These are phyloP conservation scores for Elongisporangium anandrum DNA, from an alignment of 352 stramenopile species.

Conservation along the genomic window DNA sequence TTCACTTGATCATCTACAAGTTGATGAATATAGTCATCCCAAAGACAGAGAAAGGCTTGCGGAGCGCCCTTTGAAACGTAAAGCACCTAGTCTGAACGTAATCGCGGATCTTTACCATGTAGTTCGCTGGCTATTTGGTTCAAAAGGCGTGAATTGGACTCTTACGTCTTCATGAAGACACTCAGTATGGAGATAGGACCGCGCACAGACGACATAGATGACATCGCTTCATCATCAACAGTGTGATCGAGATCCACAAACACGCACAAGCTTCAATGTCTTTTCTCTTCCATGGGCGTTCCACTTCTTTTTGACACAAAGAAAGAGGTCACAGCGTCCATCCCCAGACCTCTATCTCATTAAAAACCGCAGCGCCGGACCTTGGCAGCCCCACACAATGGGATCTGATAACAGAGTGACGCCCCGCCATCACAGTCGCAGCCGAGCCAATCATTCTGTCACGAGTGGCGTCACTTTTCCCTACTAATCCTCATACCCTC, in stretches of 20 bases:
- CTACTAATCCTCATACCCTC: background rate
- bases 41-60: conserved; percentile 87
- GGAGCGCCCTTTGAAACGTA: conserved; percentile 91
- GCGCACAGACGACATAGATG: no score
- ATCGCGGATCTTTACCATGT: conserved; percentile 85
- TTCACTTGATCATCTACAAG: conserved; percentile 81
- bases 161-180: conserved; percentile 77
- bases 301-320: no score
- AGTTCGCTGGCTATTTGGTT: conserved; percentile 89
- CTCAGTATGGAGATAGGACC: conserved; percentile 75
- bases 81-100: conserved; percentile 81
- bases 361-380: background rate
- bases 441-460: background rate
- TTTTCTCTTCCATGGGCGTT: background rate
- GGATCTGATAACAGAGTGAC: background rate
- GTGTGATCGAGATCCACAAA: no score
- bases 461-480: background rate
- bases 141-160: conserved; percentile 82
- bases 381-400: background rate
- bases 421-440: background rate
- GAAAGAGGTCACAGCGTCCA: background rate
- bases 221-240: no score
- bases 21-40: conserved; percentile 35
- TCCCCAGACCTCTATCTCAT: background rate
- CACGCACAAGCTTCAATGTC: background rate